Conservation (phyloP, 1,139 yeast species). For the Waltiozyma sp. region DNA sequence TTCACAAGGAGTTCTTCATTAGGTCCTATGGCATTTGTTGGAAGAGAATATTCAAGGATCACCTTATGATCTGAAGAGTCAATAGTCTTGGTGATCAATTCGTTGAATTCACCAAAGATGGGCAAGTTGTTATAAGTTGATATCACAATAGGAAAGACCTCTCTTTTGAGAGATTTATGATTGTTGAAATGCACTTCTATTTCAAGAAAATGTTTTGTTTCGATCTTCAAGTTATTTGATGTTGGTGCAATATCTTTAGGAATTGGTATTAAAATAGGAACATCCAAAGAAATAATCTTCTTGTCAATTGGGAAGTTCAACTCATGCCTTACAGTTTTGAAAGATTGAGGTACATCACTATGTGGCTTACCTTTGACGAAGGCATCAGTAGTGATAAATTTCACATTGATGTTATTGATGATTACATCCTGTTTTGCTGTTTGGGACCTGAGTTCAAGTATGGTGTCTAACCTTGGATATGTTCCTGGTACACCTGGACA, state of each 20-base stretch:
- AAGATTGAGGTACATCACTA: slow-evolving; percentile 22
- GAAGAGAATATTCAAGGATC: slow-evolving; percentile 31
- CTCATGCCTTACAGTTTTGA: slow-evolving; percentile 23
- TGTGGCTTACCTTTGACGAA: slow-evolving; percentile 30
- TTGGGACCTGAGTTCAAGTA: slow-evolving; percentile 29
- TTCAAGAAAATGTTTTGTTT: slow-evolving; percentile 8
- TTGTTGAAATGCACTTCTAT: slow-evolving; percentile 5
- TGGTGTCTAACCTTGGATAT: slow-evolving; percentile 31
- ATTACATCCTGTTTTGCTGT: slow-evolving; percentile 29
- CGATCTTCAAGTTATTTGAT: slow-evolving; percentile 22
- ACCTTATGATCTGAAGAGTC: slow-evolving; percentile 33
- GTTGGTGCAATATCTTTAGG: slow-evolving; percentile 42
- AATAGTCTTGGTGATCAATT: slow-evolving; percentile 32
- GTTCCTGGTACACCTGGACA: slow-evolving; percentile 58
- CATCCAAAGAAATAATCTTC: slow-evolving; percentile 38
- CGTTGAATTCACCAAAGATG: slow-evolving; percentile 40
- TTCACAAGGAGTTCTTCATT: slow-evolving; percentile 31
- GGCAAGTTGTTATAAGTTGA: slow-evolving; percentile 44
- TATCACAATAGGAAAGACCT: slow-evolving; percentile 34
- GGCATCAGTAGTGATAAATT: slow-evolving; percentile 25
- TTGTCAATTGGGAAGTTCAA: slow-evolving; percentile 26
- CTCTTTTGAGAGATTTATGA: slow-evolving; percentile 7
- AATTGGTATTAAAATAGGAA: slow-evolving; percentile 50
- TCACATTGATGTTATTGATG: background rate
- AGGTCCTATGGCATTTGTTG: slow-evolving; percentile 41